These are phyloP conservation scores for Quillaja saponaria DNA, from an alignment of 306 rosid species.

Conservation along the genomic window DNA sequence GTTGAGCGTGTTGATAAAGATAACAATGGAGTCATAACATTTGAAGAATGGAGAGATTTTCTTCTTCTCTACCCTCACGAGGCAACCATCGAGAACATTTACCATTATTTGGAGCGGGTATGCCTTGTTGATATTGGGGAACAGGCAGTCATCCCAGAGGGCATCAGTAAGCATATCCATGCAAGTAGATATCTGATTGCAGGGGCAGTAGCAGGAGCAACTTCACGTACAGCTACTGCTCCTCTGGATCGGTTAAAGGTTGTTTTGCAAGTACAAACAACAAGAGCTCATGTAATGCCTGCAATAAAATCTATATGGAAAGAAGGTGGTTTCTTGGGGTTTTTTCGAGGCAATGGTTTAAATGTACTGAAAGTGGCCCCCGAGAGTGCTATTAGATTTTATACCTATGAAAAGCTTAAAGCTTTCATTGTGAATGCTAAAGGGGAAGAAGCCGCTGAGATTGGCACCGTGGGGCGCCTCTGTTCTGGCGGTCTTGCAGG, in stretches of 20 bases:
- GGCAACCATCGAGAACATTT: slow-evolving; percentile 94
- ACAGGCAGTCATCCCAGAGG: slow-evolving; percentile 82
- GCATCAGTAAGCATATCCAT: slow-evolving; percentile 82
- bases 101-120: slow-evolving; percentile 90
- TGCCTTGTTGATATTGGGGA: slow-evolving; percentile 96
- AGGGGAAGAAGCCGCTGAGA: slow-evolving; percentile 50
- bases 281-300: slow-evolving; percentile 58
- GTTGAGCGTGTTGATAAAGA: slow-evolving; percentile 98
- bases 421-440: slow-evolving; percentile 46
- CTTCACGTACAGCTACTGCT: slow-evolving; percentile 94
- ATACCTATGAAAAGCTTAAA: slow-evolving; percentile 76
- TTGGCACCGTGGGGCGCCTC: slow-evolving; percentile 71
- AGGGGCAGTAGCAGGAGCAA: slow-evolving; percentile 91
- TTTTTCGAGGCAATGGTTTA: slow-evolving; percentile 91
- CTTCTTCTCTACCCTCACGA: slow-evolving; percentile 91
- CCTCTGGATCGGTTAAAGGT: slow-evolving; percentile 95
- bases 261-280: slow-evolving; percentile 79
- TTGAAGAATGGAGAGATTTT: slow-evolving; percentile 98
- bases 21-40: slow-evolving; percentile 87
- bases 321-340: slow-evolving; percentile 75
- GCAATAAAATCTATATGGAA: slow-evolving; percentile 70
- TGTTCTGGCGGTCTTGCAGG: slow-evolving; percentile 90
- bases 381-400: slow-evolving; percentile 91
- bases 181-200: slow-evolving; percentile 86
- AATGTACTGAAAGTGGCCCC: slow-evolving; percentile 95